Evolutionary conservation across 352 stramenopile genomes (phyloP).

Genomic region (Phytophthora pini): DNA sequence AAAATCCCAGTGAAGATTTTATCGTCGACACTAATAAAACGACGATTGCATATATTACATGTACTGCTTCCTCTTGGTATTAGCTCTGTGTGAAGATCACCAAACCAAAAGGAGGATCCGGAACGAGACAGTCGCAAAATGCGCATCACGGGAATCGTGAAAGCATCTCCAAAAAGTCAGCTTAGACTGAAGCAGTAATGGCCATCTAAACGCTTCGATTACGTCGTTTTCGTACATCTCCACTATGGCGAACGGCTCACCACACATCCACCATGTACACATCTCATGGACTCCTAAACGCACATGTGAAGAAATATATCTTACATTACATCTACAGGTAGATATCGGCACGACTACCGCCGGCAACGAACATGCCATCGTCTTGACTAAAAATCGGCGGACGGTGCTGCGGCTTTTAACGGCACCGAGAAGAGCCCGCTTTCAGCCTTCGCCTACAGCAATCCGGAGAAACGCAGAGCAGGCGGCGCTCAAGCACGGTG

Average conservation of each 20-base stretch:
- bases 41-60: too few relatives aligned
- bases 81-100: not conserved
- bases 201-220: conserved; percentile 22
- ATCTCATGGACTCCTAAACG: not conserved
- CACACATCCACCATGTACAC: not conserved
- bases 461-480: conserved; percentile 33
- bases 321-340: too few relatives aligned
- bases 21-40: too few relatives aligned
- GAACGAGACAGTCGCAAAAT: conserved; percentile 28
- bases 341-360: too few relatives aligned
- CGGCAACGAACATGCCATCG: too few relatives aligned
- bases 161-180: conserved; percentile 15
- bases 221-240: conserved; percentile 19
- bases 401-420: conserved; percentile 7
- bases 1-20: too few relatives aligned
- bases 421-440: conserved; percentile 18
- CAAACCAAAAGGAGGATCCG: conserved; percentile 2
- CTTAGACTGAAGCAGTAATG: conserved; percentile 29
- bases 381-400: not conserved
- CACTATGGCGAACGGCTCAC: conserved; percentile 1
- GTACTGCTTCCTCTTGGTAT: not conserved
- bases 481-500: conserved; percentile 20
- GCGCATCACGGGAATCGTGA: conserved; percentile 6
- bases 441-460: conserved; percentile 12
- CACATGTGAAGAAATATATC: not conserved